Percentiles rank a stretch among this genome's conserved stretches.
Conservation (phyloP, 345 rosid species). For the Populus davidiana region DNA sequence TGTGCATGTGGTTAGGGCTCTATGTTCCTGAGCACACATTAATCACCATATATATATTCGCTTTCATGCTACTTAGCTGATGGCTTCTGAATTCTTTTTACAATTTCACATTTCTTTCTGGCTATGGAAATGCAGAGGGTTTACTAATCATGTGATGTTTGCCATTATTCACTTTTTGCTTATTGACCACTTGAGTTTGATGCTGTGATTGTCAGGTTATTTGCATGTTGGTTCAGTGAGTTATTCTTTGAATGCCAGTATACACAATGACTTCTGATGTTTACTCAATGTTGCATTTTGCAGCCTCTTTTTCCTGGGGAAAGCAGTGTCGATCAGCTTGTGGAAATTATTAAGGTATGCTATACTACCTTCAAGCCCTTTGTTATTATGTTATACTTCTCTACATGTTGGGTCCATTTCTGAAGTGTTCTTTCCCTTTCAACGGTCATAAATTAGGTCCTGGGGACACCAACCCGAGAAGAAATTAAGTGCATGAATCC, state of each 20-base stretch:
- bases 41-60: background rate
- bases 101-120: background rate
- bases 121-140: background rate
- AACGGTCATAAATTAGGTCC: slow-evolving; percentile 42
- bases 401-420: background rate
- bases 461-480: slow-evolving; percentile 96
- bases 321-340: slow-evolving; percentile 94
- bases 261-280: slow-evolving; percentile 6
- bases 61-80: background rate
- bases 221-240: background rate
- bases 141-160: background rate
- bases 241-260: background rate
- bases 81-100: background rate
- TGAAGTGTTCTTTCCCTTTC: background rate
- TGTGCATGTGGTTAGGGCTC: background rate
- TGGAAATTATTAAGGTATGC: slow-evolving; percentile 91
- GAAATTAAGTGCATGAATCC: slow-evolving; percentile 99
- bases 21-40: background rate
- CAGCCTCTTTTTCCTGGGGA: slow-evolving; percentile 98
- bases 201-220: background rate
- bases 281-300: slow-evolving; percentile 21
- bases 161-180: background rate
- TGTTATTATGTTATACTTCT: background rate
- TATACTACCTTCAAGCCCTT: background rate
- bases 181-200: background rate